These are phyloP conservation scores for Tricholoma sp. DNA, from an alignment of 768 basidiomycete genomes.

Conservation along the genomic window DNA sequence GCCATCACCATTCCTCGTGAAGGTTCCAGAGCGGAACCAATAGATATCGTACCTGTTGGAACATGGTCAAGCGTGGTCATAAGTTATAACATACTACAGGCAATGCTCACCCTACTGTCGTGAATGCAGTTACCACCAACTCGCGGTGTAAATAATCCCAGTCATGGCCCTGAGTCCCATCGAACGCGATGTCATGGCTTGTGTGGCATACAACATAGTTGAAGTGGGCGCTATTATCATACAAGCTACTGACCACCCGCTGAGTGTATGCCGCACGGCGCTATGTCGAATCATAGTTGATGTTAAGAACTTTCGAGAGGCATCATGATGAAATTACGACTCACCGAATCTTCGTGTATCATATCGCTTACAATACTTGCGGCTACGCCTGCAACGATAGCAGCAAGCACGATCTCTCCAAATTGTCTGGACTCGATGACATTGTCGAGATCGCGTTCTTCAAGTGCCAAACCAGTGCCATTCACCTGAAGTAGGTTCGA, in stretches of 20 bases:
- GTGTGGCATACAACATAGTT: neutral
- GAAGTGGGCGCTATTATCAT: neutral
- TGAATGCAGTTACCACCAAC: too few relatives aligned
- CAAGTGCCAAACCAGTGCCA: too few relatives aligned
- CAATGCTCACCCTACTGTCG: too few relatives aligned
- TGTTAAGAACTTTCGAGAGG: neutral
- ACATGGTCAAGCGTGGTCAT: too few relatives aligned
- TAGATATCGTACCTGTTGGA: neutral
- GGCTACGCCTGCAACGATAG: neutral
- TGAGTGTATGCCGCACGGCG: neutral
- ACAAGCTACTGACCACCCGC: neutral
- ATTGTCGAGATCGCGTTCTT: too few relatives aligned
- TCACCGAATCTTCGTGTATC: neutral
- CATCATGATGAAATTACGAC: neutral
- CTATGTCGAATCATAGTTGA: neutral
- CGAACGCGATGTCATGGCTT: neutral
- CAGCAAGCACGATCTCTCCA: neutral
- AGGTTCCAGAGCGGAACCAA: neutral
- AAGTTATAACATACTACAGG: too few relatives aligned
- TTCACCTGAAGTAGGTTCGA: too few relatives aligned
- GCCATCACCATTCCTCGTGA: neutral
- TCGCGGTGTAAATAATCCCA: neutral
- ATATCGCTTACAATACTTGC: neutral
- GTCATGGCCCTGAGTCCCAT: neutral
- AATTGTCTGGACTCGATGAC: too few relatives aligned